phyloP scores from a whole-genome alignment of 257 asterid genomes.

The Nicotiana tomentosiformis region DNA sequence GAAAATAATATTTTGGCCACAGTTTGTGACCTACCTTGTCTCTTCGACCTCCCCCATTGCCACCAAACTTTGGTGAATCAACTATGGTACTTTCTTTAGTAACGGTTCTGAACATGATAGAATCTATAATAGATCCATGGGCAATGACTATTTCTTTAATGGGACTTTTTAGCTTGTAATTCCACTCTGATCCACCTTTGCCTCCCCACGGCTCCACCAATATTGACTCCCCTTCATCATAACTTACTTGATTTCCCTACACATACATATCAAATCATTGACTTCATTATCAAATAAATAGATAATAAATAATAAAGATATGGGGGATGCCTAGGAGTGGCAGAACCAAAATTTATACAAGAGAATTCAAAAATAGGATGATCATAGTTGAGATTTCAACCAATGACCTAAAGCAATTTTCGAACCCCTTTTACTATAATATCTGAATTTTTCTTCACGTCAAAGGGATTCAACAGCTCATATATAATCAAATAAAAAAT shows the following conservation, averaged over 20 bases:
- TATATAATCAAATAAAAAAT: no score
- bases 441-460: no score
- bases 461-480: no score
- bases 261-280: background rate
- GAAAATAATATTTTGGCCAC: background rate
- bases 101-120: background rate
- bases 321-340: no score
- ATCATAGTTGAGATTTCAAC: no score
- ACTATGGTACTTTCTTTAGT: background rate
- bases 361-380: no score
- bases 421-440: no score
- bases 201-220: constrained; percentile 3
- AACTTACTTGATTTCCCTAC: background rate
- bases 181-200: constrained; percentile 7
- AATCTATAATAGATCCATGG: background rate
- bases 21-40: background rate
- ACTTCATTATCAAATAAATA: background rate
- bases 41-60: background rate
- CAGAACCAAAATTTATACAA: no score
- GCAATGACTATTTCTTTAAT: background rate
- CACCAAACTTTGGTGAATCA: constrained; percentile 9
- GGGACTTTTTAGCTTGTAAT: background rate
- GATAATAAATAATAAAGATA: no score
- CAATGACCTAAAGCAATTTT: no score
- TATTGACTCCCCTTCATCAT: background rate